Base-by-base conservation (phyloP, 768 basidiomycete species). In the Lentinula sp. region DNA sequence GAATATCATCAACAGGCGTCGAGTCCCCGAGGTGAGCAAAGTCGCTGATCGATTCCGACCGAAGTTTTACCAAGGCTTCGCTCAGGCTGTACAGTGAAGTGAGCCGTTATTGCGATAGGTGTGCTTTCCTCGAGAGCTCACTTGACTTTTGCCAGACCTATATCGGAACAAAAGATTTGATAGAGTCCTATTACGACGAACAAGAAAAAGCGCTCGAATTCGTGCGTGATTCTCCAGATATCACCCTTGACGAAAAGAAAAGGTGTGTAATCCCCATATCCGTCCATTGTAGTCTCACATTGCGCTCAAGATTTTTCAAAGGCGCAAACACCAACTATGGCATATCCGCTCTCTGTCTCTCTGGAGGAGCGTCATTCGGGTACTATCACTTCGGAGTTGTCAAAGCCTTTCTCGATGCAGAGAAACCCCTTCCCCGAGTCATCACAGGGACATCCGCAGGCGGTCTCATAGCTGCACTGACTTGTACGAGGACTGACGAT, bases 391-490 rank as follows among this genome's bases (percentile, higher is more conserved):
- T 90, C 68, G 96, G 96, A 7, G 91, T 98, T 18, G 85, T 95
- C 51, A 91, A 90, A 68, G 97, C 95, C 0, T 90, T 99, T 67
- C 75, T 98, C 4, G 93, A 98, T 66, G 86, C 89, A 9, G 82
- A 85, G 16, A 43, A 23, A 13, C 76, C 97, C 4, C 76, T 98
- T 13, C 97, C 97, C 16, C 84, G 93, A 37, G 95, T 99, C 4
- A 86, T 98, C 61, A 91, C 95, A 9, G 96, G 96, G 12, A 98
- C 96, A 5, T 93, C 91, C 41, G 96, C 96, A 1, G 96, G 96
- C 4, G 95, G 91, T 8, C 81, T 98, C 8, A 78, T 93, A 54
- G 78, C 85, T 39, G 82, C 84, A 2, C 75, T 99, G 39, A 81
- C 85, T 16, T 95, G 95, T 72, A 95, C 93, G 0, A 82, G 90